A percentile compares a stretch with the other conserved stretches of the same genome.
phyloP scores from a whole-genome alignment of 2,329 filamentous ascomycete species.

The Ophiostoma montium region DNA sequence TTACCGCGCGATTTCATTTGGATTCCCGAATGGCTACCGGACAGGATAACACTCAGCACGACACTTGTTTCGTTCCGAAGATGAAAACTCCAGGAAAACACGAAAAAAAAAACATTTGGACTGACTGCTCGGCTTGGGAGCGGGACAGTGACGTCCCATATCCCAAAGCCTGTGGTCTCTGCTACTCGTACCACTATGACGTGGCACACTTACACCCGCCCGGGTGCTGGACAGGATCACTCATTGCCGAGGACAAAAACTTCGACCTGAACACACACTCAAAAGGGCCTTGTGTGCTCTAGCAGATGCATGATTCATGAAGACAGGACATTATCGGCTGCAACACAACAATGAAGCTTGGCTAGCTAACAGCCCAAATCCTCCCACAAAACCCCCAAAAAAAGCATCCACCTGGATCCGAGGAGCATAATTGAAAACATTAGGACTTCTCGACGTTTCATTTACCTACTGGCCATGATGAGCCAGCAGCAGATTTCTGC shows the following conservation, averaged over 20 bases:
- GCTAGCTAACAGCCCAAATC: too few species aligned
- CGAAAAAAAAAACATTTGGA: neutral
- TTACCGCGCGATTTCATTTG: neutral
- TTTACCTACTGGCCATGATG: too few species aligned
- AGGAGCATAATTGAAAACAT: too few species aligned
- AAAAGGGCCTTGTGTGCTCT: neutral
- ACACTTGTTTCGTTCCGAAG: neutral
- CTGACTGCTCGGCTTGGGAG: neutral
- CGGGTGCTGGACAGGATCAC: neutral
- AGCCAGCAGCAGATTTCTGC: too few species aligned
- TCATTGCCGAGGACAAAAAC: too few species aligned
- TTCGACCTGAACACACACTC: neutral
- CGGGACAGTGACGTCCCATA: neutral
- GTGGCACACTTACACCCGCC: neutral
- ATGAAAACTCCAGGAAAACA: neutral
- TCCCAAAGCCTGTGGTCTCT: neutral
- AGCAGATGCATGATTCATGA: too few species aligned
- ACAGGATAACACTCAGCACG: neutral
- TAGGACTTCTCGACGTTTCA: too few species aligned
- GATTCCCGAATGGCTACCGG: neutral
- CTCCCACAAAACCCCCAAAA: too few species aligned
- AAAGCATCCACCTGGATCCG: too few species aligned
- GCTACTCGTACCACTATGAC: neutral
- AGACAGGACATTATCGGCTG: too few species aligned
- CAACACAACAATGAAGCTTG: too few species aligned